Conservation (phyloP, 2,329 filamentous ascomycete species). For the Pestalotiopsis sp. region DNA sequence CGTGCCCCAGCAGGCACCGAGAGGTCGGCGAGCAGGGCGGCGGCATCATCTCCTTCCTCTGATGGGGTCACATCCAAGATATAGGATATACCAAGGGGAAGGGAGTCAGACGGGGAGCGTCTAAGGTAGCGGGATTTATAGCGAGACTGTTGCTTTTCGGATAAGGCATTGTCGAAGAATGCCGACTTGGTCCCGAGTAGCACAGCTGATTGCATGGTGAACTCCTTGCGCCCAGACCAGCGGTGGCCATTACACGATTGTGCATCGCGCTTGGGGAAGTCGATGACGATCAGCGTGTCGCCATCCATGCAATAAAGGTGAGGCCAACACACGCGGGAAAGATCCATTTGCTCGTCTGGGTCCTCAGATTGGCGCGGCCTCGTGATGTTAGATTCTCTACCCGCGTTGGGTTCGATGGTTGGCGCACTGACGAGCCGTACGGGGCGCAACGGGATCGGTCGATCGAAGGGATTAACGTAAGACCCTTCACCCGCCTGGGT, state of each 20-base stretch:
- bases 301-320: not conserved
- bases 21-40: constrained; percentile 59
- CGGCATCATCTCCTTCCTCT: constrained; percentile 63
- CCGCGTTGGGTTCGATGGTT: too few species aligned
- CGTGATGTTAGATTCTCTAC: too few species aligned
- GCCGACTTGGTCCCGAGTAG: not conserved
- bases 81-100: constrained; percentile 49
- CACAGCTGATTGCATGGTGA: not conserved
- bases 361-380: too few species aligned
- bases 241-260: not conserved
- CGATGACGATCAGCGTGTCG: constrained; percentile 3
- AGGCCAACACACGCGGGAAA: not conserved
- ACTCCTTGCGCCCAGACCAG: not conserved
- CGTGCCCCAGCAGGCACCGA: constrained; percentile 59
- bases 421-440: too few species aligned
- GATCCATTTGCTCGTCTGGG: not conserved
- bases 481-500: too few species aligned
- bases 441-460: too few species aligned
- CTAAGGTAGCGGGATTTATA: not conserved
- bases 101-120: not conserved
- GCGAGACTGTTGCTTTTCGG: not conserved
- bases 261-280: not conserved
- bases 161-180: not conserved
- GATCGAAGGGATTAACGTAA: too few species aligned
- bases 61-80: constrained; percentile 67